Evolutionary conservation across 2,329 filamentous ascomycete species (phyloP), one percentile per base, ranked within the genome.

Genomic region (Leptographium lundbergii): DNA sequence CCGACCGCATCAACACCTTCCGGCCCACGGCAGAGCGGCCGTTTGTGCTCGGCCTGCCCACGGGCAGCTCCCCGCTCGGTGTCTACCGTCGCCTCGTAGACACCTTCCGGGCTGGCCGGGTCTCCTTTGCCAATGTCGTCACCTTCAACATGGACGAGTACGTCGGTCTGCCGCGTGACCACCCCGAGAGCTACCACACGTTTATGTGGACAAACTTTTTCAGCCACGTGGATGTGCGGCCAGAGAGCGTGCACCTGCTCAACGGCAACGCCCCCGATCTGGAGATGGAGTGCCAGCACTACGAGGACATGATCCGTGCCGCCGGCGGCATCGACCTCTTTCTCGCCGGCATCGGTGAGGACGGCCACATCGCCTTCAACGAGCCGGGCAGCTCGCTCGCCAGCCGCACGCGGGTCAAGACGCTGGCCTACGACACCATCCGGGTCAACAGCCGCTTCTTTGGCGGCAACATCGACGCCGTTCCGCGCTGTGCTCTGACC

Each of bases 121-220:
- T 72, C 22, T 66, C 66, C 39, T 72, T 72, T 70, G 81, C 81
- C 65, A 79, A 90, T 84, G 86, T 91, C 66, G 77, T 90, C 63
- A 90, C 87, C 3, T 91, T 90, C 76, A 72, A 72, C 65, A 72
- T 72, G 70, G 87, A 90, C 71, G 86, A 90, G 73, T 90, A 90
- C 68, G 85, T 90, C 63, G 84, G 82, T 54, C 78, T 90, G 56
- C 82, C 87, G 24, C 80, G 84, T 63, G 84, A 87, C 65, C 87
- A 91, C 70, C 85, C 87, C 4, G 84, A 89, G 69, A 87, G 82
- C 68, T 91, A 91, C 72, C 87, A 90, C 74, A 85, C 82, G 66
- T 91, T 89, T 75, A 91, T 91, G 87, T 89, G 88, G 77, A 84
- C 83, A 72, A 79, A 90, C 72, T 88, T 91, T 74, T 91, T 91